Evolutionary conservation across 2,329 filamentous ascomycete genomes (phyloP), one percentile per base, ranked within the genome.

Genomic region (Fusarium virguliforme): DNA sequence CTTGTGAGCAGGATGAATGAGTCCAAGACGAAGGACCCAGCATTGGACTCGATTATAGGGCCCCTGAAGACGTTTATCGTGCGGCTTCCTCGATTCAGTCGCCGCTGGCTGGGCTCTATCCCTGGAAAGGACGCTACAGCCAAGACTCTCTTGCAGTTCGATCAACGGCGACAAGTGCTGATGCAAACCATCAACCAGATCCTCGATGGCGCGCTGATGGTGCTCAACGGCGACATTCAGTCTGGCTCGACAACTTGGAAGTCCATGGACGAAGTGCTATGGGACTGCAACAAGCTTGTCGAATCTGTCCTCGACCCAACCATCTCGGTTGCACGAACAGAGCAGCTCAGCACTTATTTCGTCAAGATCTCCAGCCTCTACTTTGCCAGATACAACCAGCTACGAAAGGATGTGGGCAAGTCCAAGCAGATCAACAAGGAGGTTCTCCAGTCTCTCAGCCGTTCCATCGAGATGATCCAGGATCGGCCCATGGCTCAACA

Each of bases 331-430:
- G 60, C 75, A 18, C 78, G 75, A 53, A 55, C 72, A 1, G 81
- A 81, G 30, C 78, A 81, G 56, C 72, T 82, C 12, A 75, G 71
- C n/a, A 83, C 82, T 3, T 89, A 90, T 70, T 84, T 88, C 62
- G 86, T 91, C 67, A 92, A 90, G 73, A 87, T 94, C 28, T 94
- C 92, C 0, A 91, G 92, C 72, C 84, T 92, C 4, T 93, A 93
- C 76, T 94, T 91, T 77, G 83, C 89, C n/a, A 84, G 88, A 53
- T 89, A 89, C 74, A 80, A 87, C 18, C 82, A 85, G 48, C 77
- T 88, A 65, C 81, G 84, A 13, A 87, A 87, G 55, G 79, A 82
- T 26, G 71, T 80, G 0, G 80, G 81, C 4, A 83, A 79, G 46
- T 75, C 78, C 10, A 81, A 81, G 57, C 76, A 80, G 22, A 62